Evolutionary conservation across 371 early-diverging fungal species (phyloP).

Genomic region (Saksenaea vasiformis): DNA sequence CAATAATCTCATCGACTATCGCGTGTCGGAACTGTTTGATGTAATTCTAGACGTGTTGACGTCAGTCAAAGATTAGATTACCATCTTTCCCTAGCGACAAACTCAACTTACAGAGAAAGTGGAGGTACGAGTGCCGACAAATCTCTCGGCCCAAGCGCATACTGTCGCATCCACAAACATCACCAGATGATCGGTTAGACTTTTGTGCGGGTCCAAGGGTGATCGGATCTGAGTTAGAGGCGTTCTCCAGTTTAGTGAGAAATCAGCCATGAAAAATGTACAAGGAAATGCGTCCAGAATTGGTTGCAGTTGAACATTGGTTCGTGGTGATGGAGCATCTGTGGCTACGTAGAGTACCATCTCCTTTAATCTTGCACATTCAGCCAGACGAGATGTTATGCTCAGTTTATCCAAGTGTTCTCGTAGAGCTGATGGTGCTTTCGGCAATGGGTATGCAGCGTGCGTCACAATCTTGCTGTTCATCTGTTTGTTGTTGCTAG

Average conservation of each 20-base stretch:
- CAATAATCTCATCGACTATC: constrained; percentile 29
- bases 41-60: constrained; percentile 18
- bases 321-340: constrained; percentile 22
- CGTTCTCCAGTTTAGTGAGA: constrained; percentile 14
- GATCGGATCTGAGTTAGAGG: constrained; percentile 18
- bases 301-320: constrained; percentile 18
- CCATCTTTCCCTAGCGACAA: neutral
- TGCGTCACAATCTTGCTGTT: neutral
- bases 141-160: constrained; percentile 31
- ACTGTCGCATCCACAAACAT: constrained; percentile 37
- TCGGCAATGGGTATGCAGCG: constrained; percentile 19
- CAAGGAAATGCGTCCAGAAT: constrained; percentile 26
- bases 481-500: constrained; percentile 13
- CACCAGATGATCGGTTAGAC: constrained; percentile 21
- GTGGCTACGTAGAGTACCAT: constrained; percentile 35
- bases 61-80: neutral
- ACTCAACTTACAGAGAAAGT: constrained; percentile 26
- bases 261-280: constrained; percentile 27
- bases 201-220: constrained; percentile 27
- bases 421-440: constrained; percentile 17
- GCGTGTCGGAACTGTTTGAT: constrained; percentile 33
- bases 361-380: constrained; percentile 18
- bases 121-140: constrained; percentile 30
- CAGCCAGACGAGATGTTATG: constrained; percentile 9
- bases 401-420: constrained; percentile 8